Evolutionary conservation across 1,139 yeast species (phyloP), one percentile per base, ranked within the genome.

Genomic region (Meyerozyma carpophila): DNA sequence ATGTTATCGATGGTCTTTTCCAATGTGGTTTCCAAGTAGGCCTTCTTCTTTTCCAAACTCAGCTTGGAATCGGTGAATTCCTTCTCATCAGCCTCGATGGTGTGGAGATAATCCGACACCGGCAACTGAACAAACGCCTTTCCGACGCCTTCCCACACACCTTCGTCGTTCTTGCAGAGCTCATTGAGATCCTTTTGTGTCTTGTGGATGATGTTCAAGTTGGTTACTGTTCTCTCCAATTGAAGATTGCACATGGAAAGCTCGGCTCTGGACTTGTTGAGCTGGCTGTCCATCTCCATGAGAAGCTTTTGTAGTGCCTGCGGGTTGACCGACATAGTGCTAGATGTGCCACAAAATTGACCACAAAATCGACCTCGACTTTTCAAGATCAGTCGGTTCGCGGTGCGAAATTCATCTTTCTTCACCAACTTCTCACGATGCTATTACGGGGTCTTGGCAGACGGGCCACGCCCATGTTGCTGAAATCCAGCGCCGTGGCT

Each of bases 131-230:
- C 65, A 58, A 84, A 85, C 49, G 89, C 79, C 63, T 85, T 85
- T 20, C 96, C 96, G 27, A 88, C 77, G 2, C 95, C 89, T 58
- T 87, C 81, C 94, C 95, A 90, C 5, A 90, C 91, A 2, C 61
- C 59, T 18, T 79, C 76, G 31, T 66, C 63, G 3, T 63, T 63
- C 21, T 63, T 53, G 43, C 79, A 72, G 34, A 67, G 54, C 42
- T 56, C 50, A 37, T 68, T 68, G 46, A 88, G 67, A 50, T 83
- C 83, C 37, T 70, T 55, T 29, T 73, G 66, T 8, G 94, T 82
- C 39, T 79, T 68, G 20, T 76, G 74, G 29, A 83, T 75, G 40
- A 85, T 62, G 51, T 70, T 71, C 52, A 80, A 71, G 55, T 81
- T 83, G 48, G 87, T 79, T 44, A 75, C 70, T 26, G 79, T 70